phyloP scores from a whole-genome alignment of 441 rosid species.

The Aleurites moluccanus region DNA sequence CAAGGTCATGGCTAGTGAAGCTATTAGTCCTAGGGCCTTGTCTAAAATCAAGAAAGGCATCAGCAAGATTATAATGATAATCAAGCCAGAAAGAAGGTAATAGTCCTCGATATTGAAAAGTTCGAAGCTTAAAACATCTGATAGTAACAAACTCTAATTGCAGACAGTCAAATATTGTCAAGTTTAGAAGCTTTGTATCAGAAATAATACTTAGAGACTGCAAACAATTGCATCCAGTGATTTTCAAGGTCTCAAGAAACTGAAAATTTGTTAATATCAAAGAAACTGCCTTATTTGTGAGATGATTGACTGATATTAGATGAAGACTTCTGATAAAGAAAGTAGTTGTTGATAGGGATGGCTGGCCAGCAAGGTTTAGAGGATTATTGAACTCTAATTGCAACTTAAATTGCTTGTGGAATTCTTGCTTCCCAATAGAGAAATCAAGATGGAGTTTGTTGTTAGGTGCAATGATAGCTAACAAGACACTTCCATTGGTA shows the following conservation, averaged over 20 bases:
- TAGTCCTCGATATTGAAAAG: conserved; percentile 39
- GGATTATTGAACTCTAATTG: conserved; percentile 35
- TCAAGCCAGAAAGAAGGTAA: conserved; percentile 49
- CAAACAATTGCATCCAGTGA: conserved; percentile 39
- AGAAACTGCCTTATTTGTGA: conserved; percentile 47
- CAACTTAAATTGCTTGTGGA: conserved; percentile 29
- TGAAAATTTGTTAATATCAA: conserved; percentile 41
- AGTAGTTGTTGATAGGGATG: conserved; percentile 21
- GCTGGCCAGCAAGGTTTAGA: conserved; percentile 22
- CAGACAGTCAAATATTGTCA: conserved; percentile 47
- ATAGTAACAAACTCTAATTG: conserved; percentile 41
- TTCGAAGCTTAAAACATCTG: conserved; percentile 43
- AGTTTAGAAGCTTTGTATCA: conserved; percentile 38
- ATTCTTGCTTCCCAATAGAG: conserved; percentile 34
- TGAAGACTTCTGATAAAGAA: conserved; percentile 50
- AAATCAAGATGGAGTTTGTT: conserved; percentile 42
- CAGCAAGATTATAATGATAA: conserved; percentile 50
- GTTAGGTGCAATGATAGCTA: conserved; percentile 42
- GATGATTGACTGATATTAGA: conserved; percentile 40
- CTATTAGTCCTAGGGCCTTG: conserved; percentile 39
- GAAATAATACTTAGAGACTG: conserved; percentile 48
- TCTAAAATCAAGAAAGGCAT: conserved; percentile 49
- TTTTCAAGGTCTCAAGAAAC: conserved; percentile 52
- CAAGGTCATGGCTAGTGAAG: conserved; percentile 33
- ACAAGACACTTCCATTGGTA: conserved; percentile 32